Percentiles rank a stretch among this genome's conserved stretches.
These are phyloP conservation scores for Chlorella sp. DNA, from an alignment of 139 green algal species.

Conservation along the genomic window DNA sequence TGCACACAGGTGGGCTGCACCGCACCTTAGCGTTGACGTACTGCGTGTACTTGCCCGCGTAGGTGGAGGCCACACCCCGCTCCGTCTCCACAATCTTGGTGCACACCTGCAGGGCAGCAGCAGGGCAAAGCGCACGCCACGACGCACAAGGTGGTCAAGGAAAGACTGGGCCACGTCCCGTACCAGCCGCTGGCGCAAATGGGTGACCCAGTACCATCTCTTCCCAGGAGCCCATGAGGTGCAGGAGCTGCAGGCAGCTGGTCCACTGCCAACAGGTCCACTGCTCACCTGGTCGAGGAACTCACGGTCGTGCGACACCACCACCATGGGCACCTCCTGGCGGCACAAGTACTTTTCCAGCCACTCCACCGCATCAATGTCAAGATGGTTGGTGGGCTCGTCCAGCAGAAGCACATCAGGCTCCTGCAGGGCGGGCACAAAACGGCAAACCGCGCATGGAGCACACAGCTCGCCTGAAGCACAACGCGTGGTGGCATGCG, in stretches of 20 bases:
- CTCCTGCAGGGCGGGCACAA: slow-evolving; percentile 63
- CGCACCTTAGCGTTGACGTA: slow-evolving; percentile 49
- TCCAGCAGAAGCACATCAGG: slow-evolving; percentile 91
- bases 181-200: slow-evolving; percentile 50
- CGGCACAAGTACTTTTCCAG: slow-evolving; percentile 90
- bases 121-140: too few relatives aligned
- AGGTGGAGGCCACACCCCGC: slow-evolving; percentile 78
- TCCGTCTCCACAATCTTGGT: slow-evolving; percentile 95
- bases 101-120: slow-evolving; percentile 20
- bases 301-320: slow-evolving; percentile 95
- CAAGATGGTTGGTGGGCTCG: slow-evolving; percentile 98
- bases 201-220: too few relatives aligned
- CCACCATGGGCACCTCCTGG: slow-evolving; percentile 68
- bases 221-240: too few relatives aligned
- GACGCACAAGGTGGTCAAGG: too few relatives aligned
- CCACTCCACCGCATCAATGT: slow-evolving; percentile 97
- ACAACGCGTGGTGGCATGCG: too few relatives aligned
- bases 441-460: too few relatives aligned
- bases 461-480: too few relatives aligned
- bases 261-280: too few relatives aligned
- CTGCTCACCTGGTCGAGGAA: slow-evolving; percentile 91
- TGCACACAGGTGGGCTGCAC: too few relatives aligned
- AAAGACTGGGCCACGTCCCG: neutral
- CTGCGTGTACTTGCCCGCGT: slow-evolving; percentile 82
- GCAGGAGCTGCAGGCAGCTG: too few relatives aligned